Base-by-base conservation (phyloP, 805 yeast genomes). In the Metschnikowia aberdeeniae region DNA sequence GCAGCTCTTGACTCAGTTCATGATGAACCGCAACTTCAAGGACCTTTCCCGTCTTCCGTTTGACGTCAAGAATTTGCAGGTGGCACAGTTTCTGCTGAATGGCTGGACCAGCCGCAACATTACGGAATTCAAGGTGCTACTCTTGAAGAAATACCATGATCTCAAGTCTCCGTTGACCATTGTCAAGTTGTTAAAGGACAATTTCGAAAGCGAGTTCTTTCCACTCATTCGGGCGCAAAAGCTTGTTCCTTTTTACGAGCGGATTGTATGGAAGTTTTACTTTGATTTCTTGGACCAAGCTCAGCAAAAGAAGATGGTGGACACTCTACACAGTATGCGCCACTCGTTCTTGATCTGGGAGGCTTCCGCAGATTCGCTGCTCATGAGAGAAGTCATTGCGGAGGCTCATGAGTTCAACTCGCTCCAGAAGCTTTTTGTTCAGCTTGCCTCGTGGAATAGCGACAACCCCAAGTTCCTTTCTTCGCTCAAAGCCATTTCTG, bases 201-300 rank as follows among this genome's bases (percentile, higher is more conserved):
- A 61, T 46, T 66, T 67, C 34, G 51, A 47, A n/a, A 6, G 32
- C 4, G 45, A 43, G 27, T 68, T 64, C 41, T 46, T 54, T 14
- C 66, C 67, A 1, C 46, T 56, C 22, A 62, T 70, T 13, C 40
- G 47, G 26, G 19, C 48, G 22, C 42, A 45, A 1, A 42, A 52
- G 32, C 53, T 70, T 12, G 46, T 63, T 20, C 67, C 70, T 11
- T 68, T 67, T 41, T 69, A 68, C 53, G 75, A 70, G 50, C 47
- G 75, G 22, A 65, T 69, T 1, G 58, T 68, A 10, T 70, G 76
- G 76, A 66, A 66, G 46, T 70, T 66, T 49, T 59, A 65, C 46
- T 67, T 67, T 44, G 71, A 68, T 34, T 68, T 66, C 46, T 47
- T 59, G 36, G 51, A 46, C 28, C 50, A 51, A 19, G 50, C 42